A percentile compares a stretch with the other conserved stretches of the same genome.
Evolutionary conservation across 768 basidiomycete species (phyloP).

Genomic region (Tricholoma flavovirens): DNA sequence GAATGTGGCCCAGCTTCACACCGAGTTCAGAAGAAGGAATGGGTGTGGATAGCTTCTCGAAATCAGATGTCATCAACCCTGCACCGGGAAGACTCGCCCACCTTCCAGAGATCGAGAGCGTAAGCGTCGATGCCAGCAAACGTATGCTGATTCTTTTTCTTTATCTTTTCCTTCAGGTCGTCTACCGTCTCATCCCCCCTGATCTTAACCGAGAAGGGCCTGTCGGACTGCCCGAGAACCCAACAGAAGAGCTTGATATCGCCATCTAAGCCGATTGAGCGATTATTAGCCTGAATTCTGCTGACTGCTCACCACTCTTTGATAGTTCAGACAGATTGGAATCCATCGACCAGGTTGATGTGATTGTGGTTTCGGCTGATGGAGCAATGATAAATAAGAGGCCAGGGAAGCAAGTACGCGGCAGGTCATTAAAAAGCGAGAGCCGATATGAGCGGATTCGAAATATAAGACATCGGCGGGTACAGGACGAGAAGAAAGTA

Average conservation of each 20-base stretch:
- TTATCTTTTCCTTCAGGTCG: background rate
- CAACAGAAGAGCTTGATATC: background rate
- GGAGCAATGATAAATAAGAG: background rate
- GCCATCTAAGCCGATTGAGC: background rate
- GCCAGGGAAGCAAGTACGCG: background rate
- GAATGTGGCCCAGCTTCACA: background rate
- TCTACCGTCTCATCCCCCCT: background rate
- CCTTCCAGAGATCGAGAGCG: background rate
- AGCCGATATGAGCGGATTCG: too few relatives aligned
- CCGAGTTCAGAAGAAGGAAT: background rate
- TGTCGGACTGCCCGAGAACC: background rate
- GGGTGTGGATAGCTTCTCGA: background rate
- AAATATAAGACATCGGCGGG: background rate
- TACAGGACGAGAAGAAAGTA: background rate
- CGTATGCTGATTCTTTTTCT: background rate
- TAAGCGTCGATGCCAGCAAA: background rate
- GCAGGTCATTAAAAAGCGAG: background rate
- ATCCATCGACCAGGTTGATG: background rate
- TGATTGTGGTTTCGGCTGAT: background rate
- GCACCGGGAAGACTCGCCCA: background rate
- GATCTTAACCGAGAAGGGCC: background rate
- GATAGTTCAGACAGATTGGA: background rate
- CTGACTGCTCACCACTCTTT: background rate
- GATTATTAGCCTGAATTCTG: background rate
- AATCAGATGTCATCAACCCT: background rate